Evolutionary conservation across 176 grass and related monocot species (phyloP).

Genomic region (Aegilops umbellulata): DNA sequence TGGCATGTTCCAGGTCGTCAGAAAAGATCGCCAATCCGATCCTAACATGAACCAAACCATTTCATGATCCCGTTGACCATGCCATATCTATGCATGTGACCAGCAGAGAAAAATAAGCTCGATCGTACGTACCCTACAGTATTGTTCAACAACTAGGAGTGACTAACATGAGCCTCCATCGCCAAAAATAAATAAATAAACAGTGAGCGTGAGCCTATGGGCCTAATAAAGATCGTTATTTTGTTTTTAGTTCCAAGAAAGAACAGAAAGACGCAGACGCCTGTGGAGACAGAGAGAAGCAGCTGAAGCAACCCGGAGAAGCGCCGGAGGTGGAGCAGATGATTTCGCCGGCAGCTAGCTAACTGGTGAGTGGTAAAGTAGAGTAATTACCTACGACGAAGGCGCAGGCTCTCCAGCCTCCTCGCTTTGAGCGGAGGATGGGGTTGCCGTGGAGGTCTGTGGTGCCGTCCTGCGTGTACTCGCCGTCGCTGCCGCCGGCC

Average conservation of each 20-base stretch:
- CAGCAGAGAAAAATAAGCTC: neutral
- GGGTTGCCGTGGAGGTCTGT: slow-evolving; percentile 85
- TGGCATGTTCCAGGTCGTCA: neutral
- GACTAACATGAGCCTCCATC: neutral
- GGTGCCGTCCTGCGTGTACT: slow-evolving; percentile 84
- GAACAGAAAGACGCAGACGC: neutral
- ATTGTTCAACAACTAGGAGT: too few relatives aligned
- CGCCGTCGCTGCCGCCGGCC: slow-evolving; percentile 29
- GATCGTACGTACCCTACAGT: too few relatives aligned
- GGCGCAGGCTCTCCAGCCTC: slow-evolving; percentile 86
- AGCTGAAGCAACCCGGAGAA: neutral
- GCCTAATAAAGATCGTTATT: neutral
- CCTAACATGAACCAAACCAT: neutral
- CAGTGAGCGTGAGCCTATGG: too few relatives aligned
- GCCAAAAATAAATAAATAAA: too few relatives aligned
- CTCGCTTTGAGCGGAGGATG: slow-evolving; percentile 68
- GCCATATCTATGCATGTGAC: neutral
- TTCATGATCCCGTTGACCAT: neutral
- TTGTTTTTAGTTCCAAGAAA: neutral
- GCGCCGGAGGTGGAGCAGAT: neutral
- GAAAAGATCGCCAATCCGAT: neutral
- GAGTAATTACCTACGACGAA: slow-evolving; percentile 70
- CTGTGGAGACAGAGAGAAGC: neutral
- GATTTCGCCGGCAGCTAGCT: neutral
- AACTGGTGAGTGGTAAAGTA: too few relatives aligned